phyloP scores from a whole-genome alignment of 441 rosid species.

The Erodium moschatum region DNA sequence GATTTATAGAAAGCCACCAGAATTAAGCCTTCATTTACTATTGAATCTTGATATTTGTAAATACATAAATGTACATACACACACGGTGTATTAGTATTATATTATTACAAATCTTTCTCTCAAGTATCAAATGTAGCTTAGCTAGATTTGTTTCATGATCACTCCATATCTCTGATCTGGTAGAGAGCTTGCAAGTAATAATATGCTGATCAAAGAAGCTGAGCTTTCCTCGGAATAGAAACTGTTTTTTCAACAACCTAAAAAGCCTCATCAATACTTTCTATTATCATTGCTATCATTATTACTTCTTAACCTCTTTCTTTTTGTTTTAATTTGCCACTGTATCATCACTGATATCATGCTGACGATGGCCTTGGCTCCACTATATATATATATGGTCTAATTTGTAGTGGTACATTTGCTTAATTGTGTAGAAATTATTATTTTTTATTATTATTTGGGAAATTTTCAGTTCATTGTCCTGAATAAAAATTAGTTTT shows the following conservation, averaged over 20 bases:
- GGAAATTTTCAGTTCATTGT: no score
- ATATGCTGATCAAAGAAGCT: background rate
- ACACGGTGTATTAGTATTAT: background rate
- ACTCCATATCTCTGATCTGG: background rate
- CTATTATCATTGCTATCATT: background rate
- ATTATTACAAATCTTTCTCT: background rate
- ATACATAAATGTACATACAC: background rate
- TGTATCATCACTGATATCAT: conserved; percentile 6
- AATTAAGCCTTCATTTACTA: background rate
- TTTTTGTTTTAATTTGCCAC: background rate
- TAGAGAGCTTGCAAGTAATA: background rate
- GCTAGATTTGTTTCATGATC: background rate
- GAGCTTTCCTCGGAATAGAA: conserved; percentile 4
- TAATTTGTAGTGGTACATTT: background rate
- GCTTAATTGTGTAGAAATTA: background rate
- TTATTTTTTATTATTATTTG: no score
- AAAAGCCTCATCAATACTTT: conserved; percentile 3
- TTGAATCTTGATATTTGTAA: background rate
- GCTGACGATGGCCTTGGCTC: conserved; percentile 1
- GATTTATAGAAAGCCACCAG: conserved; percentile 1
- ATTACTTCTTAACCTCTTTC: background rate
- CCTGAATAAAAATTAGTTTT: no score
- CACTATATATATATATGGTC: background rate
- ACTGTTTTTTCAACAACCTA: conserved; percentile 4
- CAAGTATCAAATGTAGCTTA: background rate